Percentiles rank a stretch among this genome's conserved stretches.
These are phyloP conservation scores for Crassisporium funariophilum DNA, from an alignment of 768 basidiomycete genomes.

Conservation along the genomic window DNA sequence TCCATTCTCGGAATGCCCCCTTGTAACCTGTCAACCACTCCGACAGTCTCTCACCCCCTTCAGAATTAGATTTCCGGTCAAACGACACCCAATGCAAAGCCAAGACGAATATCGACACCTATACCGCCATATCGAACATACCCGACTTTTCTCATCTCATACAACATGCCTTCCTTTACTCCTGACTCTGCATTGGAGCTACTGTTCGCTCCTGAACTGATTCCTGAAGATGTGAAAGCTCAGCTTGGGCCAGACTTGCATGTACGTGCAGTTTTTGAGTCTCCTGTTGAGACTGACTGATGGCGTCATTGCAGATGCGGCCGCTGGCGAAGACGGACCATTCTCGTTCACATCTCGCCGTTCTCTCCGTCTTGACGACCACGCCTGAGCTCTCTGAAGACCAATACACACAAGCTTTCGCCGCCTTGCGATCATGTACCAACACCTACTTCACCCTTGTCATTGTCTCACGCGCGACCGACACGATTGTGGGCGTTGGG, in stretches of 20 bases:
- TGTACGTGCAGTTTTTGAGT: constrained; percentile 40
- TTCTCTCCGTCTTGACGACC: constrained; percentile 78
- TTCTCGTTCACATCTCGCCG: constrained; percentile 76
- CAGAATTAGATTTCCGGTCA: too few species aligned
- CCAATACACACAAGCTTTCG: constrained; percentile 73
- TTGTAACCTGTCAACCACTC: too few species aligned
- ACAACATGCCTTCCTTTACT: constrained; percentile 41
- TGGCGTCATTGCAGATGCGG: constrained; percentile 61
- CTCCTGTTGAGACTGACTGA: neutral
- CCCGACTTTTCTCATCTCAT: neutral
- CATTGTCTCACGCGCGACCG: constrained; percentile 72
- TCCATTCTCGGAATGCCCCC: too few species aligned
- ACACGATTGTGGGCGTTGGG: constrained; percentile 83
- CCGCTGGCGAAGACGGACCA: constrained; percentile 89
- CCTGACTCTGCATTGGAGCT: constrained; percentile 73
- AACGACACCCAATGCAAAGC: too few species aligned
- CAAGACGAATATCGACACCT: too few species aligned
- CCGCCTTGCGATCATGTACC: constrained; percentile 52
- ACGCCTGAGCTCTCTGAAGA: constrained; percentile 64
- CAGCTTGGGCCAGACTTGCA: constrained; percentile 68
- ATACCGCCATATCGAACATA: neutral
- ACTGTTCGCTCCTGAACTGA: constrained; percentile 71
- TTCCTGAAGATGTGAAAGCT: constrained; percentile 62
- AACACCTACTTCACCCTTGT: constrained; percentile 84
- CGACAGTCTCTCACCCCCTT: too few species aligned